Evolutionary conservation across 768 basidiomycete species (phyloP).

Genomic region (Auricularia sp.): DNA sequence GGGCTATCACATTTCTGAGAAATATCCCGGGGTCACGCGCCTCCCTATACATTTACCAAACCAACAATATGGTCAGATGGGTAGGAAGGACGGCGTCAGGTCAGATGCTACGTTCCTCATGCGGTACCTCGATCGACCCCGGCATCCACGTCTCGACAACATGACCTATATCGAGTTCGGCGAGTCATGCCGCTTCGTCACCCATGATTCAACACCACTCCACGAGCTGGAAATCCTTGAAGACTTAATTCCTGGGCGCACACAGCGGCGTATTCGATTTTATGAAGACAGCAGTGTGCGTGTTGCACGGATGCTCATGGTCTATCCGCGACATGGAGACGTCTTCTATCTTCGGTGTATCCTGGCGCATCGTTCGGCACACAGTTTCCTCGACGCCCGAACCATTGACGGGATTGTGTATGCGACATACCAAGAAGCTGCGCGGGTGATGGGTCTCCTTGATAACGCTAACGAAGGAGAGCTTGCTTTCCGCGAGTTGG

Average conservation of each 20-base stretch:
- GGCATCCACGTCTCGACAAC: background rate
- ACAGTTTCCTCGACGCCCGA: slow-evolving; percentile 16
- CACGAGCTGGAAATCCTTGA: background rate
- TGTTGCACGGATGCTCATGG: background rate
- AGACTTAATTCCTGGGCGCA: background rate
- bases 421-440: slow-evolving; percentile 17
- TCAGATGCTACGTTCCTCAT: slow-evolving; percentile 11
- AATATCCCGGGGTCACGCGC: slow-evolving; percentile 23
- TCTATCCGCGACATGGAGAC: slow-evolving; percentile 21
- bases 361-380: slow-evolving; percentile 12
- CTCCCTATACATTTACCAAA: slow-evolving; percentile 24
- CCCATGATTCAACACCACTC: background rate
- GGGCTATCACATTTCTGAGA: slow-evolving; percentile 24
- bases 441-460: slow-evolving; percentile 15
- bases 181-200: background rate
- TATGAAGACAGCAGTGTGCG: background rate
- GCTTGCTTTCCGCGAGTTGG: slow-evolving; percentile 26
- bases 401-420: slow-evolving; percentile 12
- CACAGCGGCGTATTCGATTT: background rate
- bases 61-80: slow-evolving; percentile 16
- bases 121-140: slow-evolving; percentile 14
- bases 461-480: slow-evolving; percentile 16
- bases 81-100: background rate
- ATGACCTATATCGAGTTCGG: background rate
- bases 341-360: slow-evolving; percentile 24